Conservation (phyloP, 148 eudicot genomes). For the Rhododendron ferrugineum region DNA sequence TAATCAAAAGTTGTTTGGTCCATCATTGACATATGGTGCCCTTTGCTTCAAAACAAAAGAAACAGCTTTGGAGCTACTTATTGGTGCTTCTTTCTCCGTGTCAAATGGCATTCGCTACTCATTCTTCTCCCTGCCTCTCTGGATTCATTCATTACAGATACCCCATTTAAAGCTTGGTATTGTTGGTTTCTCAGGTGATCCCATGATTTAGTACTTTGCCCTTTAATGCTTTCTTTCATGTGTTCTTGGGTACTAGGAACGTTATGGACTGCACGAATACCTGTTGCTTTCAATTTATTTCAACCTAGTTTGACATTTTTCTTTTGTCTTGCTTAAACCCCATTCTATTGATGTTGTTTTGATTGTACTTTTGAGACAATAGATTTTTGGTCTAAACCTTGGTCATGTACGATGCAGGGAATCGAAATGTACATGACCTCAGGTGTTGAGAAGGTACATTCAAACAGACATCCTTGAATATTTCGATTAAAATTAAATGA, state of each 20-base stretch:
- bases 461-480: slow-evolving; percentile 10
- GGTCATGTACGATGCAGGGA: slow-evolving; percentile 47
- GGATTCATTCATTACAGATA: background rate
- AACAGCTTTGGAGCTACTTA: background rate
- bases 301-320: background rate
- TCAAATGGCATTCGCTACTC: background rate
- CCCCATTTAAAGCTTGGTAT: background rate
- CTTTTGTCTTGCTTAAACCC: background rate
- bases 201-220: background rate
- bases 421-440: slow-evolving; percentile 78
- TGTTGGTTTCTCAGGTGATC: background rate
- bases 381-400: background rate
- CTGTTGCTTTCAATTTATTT: background rate
- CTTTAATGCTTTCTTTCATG: background rate
- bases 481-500: background rate
- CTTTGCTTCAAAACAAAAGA: background rate
- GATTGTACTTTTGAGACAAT: background rate
- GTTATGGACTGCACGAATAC: background rate
- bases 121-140: background rate
- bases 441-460: slow-evolving; percentile 69
- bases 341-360: background rate
- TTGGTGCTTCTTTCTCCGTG: background rate
- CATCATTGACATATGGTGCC: background rate
- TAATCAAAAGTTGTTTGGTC: background rate
- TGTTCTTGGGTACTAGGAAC: background rate